These are phyloP conservation scores for Monosporascus sp. DNA, from an alignment of 2,329 filamentous ascomycete genomes.

Conservation along the genomic window DNA sequence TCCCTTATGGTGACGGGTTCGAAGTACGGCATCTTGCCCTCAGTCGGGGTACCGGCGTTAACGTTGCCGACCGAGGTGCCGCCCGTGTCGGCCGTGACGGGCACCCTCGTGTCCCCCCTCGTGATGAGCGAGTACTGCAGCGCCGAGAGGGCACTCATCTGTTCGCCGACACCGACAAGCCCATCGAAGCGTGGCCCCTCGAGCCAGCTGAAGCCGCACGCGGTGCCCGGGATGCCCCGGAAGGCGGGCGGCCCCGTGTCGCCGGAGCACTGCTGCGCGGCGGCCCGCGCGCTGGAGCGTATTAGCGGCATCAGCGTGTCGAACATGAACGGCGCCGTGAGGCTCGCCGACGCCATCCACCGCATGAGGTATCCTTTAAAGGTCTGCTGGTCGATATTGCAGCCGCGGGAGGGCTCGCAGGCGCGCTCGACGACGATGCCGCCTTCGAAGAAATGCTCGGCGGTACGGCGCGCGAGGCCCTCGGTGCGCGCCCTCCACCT, in stretches of 20 bases:
- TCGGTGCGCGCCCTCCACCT: slow-evolving; percentile 54
- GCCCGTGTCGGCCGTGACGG: slow-evolving; percentile 49
- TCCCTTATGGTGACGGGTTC: slow-evolving; percentile 44
- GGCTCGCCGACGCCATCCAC: slow-evolving; percentile 54
- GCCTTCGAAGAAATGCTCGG: slow-evolving; percentile 50
- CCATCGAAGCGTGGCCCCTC: slow-evolving; percentile 50
- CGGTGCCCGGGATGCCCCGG: slow-evolving; percentile 50
- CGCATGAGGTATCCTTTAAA: slow-evolving; percentile 74
- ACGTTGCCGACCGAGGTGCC: slow-evolving; percentile 53
- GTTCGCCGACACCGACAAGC: slow-evolving; percentile 57
- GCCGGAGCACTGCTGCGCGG: slow-evolving; percentile 47
- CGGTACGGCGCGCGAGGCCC: slow-evolving; percentile 49
- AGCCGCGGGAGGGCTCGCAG: slow-evolving; percentile 57
- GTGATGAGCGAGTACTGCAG: slow-evolving; percentile 55
- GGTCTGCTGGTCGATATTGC: slow-evolving; percentile 65
- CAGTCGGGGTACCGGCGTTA: slow-evolving; percentile 34
- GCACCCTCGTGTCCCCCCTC: slow-evolving; percentile 25
- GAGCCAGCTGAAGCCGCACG: slow-evolving; percentile 66
- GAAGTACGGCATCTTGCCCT: slow-evolving; percentile 19
- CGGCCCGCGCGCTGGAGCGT: slow-evolving; percentile 44
- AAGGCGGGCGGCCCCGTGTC: slow-evolving; percentile 34
- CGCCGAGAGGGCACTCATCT: slow-evolving; percentile 63
- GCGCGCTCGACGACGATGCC: slow-evolving; percentile 58
- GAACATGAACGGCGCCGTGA: slow-evolving; percentile 49
- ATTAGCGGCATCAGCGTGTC: slow-evolving; percentile 48